Evolutionary conservation across 768 basidiomycete species (phyloP), one percentile per base, ranked within the genome.

Genomic region (Boletus rubroflammeus): DNA sequence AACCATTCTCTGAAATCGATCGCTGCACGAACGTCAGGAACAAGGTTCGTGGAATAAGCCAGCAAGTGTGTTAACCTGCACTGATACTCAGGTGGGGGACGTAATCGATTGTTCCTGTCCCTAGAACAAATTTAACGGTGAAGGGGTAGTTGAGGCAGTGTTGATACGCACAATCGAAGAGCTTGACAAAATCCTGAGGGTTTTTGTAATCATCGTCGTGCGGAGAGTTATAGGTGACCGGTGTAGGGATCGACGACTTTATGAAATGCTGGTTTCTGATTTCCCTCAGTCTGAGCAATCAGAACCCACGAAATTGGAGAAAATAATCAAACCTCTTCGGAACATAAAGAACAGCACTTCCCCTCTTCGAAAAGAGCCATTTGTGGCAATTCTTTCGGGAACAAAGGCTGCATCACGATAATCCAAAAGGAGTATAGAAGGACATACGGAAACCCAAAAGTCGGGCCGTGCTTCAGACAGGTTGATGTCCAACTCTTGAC

Each of bases 301-400:
- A 34, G 31, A 32, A 36, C 21, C 19, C 36, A 36, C 3, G 25
- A 13, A 25, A 28, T 8, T n/a, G 5, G 14, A 36, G 36, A 42
- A 50, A 10, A 10, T 6, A 11, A 42, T 34, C 77, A 29, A 53
- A 81, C 83, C 81, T 70, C 53, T 73, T 77, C 0, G 90, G 87
- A 6, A 90, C 87, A 65, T 93, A 94, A 15, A 94, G 72, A 17
- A 86, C 74, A 0, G 88, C 83, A 42, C 78, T 83, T 1, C 81
- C 75, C 6, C 91, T 78, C 66, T 89, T 86, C 3, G 81, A 76
- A 60, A 78, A 84, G 2, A 93, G 72, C 91, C 93, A 95, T 69
- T 94, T 93, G 70, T 93, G 88, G 59, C 86, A 87, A 61, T 92
- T 92, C 82, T 89, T 50, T 14, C 2, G 5, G 31, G 10, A 39